Evolutionary conservation across 768 basidiomycete genomes (phyloP).

Genomic region (Tulasnella sp.): DNA sequence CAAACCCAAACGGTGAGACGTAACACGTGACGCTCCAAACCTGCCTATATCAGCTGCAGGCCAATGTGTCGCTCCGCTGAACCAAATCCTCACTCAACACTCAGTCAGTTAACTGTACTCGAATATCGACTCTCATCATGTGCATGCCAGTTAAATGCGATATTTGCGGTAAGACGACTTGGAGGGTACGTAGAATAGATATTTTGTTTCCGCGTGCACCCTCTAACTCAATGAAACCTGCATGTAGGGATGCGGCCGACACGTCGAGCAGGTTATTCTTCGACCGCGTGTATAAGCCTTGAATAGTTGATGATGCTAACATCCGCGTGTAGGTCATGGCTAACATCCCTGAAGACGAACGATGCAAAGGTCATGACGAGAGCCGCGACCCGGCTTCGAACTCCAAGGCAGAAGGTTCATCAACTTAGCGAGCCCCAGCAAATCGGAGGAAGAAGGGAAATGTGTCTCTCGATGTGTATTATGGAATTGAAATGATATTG

Average conservation of each 20-base stretch:
- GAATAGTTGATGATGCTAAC: neutral
- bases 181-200: neutral
- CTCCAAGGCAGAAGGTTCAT: conserved; percentile 49
- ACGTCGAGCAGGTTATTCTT: conserved; percentile 17
- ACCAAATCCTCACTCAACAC: neutral
- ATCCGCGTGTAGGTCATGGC: conserved; percentile 17
- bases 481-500: neutral
- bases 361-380: conserved; percentile 11
- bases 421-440: neutral
- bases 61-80: neutral
- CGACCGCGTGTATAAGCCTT: neutral
- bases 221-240: neutral
- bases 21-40: neutral
- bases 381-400: neutral
- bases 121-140: neutral
- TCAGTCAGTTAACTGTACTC: neutral
- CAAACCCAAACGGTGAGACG: neutral
- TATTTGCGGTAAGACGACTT: conserved; percentile 22
- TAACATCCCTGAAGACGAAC: conserved; percentile 18
- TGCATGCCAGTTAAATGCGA: conserved; percentile 20
- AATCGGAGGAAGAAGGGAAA: neutral
- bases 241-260: conserved; percentile 17
- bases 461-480: neutral
- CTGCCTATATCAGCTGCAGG: neutral
- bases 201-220: neutral